Conservation (phyloP, 1,284 basidiomycete genomes). For the Cutaneotrichosporon sp. region DNA sequence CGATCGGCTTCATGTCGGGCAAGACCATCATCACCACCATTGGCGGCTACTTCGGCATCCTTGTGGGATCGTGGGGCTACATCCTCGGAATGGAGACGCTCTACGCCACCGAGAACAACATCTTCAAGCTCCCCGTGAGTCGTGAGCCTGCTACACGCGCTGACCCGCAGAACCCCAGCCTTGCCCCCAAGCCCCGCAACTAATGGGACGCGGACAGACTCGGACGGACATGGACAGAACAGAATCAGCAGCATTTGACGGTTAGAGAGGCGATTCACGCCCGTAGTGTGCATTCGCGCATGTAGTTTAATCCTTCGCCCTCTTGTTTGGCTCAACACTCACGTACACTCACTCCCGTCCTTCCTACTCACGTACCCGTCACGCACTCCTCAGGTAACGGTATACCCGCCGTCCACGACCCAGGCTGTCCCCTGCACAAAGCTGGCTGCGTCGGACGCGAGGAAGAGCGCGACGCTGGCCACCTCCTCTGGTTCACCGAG, state of each 20-base stretch:
- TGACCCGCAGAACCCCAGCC: background rate
- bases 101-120: constrained; percentile 18
- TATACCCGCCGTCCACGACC: too few species aligned
- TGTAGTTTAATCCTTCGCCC: background rate
- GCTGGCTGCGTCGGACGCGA: too few species aligned
- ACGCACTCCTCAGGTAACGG: background rate
- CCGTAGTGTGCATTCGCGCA: background rate
- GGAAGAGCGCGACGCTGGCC: too few species aligned
- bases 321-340: too few species aligned
- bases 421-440: too few species aligned
- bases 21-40: constrained; percentile 12
- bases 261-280: background rate
- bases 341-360: too few species aligned
- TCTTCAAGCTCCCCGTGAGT: constrained; percentile 21
- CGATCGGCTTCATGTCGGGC: constrained; percentile 19
- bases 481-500: too few species aligned
- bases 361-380: background rate
- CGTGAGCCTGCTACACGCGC: background rate
- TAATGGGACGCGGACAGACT: background rate
- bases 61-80: constrained; percentile 21
- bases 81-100: constrained; percentile 20
- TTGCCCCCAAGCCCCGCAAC: background rate
- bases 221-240: background rate
- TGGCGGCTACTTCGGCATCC: constrained; percentile 23
- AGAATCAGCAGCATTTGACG: background rate